Base-by-base conservation (phyloP, 192 early-diverging fungal genomes). In the Haplosporangium gracile region DNA sequence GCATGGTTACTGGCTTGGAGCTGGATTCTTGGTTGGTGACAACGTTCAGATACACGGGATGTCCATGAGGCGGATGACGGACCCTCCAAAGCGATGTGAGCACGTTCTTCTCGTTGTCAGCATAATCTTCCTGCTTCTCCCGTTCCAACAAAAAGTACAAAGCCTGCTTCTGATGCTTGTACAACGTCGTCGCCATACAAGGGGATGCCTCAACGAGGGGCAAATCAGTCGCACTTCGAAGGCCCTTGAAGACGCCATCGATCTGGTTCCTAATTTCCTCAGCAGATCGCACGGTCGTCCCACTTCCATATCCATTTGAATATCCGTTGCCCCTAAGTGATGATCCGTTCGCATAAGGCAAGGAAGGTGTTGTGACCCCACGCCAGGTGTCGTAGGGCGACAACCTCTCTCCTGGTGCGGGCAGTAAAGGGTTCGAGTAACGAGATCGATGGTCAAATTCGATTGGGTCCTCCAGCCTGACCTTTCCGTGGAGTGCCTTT, bases 151-250 rank as follows among this genome's bases (percentile, higher is more conserved):
- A 93, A 78, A 96, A 97, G 84, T 92, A 91, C 5, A 97, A 89
- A 2, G 95, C 97, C 83, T 97, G 97, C 72, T 93, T 94, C 77
- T 97, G 97, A 80, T 97, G 95, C 79, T 92, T 89, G 68, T 94
- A 94, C 81, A 97, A 74, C 11, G 78, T 70, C 3, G 97, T 93
- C n/a, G 68, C 53, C 47, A 82, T 74, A 29, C 83, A 81, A 49
- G 84, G 60, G 71, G 90, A 78, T 29, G 93, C 93, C 24, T 94
- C 90, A 24, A 88, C 79, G 60, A 93, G 82, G 3, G 90, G 87
- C 36, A 95, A 76, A 47, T 85, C 78, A 5, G 82, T 85, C 39
- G 83, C 76, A 80, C 80, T 89, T 10, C 90, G 90, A 72, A 95
- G 88, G 3, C 91, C 82, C 75, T 92, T 89, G 78, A 94, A 95